Evolutionary conservation across 768 basidiomycete genomes (phyloP).

Genomic region (Kwoniella sp.): DNA sequence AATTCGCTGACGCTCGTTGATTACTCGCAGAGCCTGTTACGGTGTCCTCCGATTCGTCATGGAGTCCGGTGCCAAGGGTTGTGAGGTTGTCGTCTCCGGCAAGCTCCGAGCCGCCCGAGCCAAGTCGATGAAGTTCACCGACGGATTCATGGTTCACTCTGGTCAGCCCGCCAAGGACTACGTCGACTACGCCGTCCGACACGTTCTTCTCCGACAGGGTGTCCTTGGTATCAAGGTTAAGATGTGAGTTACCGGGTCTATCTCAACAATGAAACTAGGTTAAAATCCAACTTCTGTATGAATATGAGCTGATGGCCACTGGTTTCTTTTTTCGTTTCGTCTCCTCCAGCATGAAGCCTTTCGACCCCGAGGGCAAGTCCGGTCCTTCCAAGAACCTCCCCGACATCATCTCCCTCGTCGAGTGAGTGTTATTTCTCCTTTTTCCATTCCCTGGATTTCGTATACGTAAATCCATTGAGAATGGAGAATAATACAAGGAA

Average conservation of each 20-base stretch:
- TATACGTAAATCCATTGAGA: no score
- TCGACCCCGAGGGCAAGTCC: constrained; percentile 83
- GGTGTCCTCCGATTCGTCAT: constrained; percentile 99
- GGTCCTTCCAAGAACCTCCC: constrained; percentile 94
- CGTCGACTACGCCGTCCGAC: constrained; percentile 95
- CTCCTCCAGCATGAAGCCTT: constrained; percentile 83
- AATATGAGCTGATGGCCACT: no score
- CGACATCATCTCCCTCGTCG: constrained; percentile 85
- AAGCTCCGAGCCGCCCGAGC: constrained; percentile 99
- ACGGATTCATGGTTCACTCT: constrained; percentile 83
- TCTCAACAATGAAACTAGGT: no score
- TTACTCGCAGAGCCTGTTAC: constrained; percentile 76
- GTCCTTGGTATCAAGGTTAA: constrained; percentile 99
- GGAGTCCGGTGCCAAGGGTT: constrained; percentile 99
- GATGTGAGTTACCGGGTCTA: no score
- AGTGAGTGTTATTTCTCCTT: constrained; percentile 60
- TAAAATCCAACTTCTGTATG: no score
- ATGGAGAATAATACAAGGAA: no score
- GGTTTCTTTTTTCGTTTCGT: not conserved
- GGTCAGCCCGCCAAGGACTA: constrained; percentile 97
- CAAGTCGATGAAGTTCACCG: constrained; percentile 99
- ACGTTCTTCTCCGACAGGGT: constrained; percentile 97
- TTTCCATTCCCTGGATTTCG: no score
- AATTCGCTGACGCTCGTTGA: not conserved
- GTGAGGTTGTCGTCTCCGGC: constrained; percentile 98